A percentile compares a stretch with the other conserved stretches of the same genome.
phyloP scores from a whole-genome alignment of 2,329 filamentous ascomycete genomes.

The Byssothecium circinans region DNA sequence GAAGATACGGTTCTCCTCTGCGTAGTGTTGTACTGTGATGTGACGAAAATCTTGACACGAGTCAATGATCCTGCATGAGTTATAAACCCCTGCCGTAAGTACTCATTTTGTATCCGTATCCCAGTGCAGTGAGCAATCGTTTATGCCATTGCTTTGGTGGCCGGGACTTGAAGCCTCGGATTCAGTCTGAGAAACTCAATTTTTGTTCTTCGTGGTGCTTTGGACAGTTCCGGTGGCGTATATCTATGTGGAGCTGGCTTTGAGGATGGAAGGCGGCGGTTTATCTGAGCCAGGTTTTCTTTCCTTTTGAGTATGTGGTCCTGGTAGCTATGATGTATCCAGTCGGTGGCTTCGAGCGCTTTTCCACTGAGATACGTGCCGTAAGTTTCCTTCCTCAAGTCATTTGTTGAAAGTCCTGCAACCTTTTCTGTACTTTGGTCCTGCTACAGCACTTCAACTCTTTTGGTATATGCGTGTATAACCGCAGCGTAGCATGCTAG shows the following conservation, averaged over 20 bases:
- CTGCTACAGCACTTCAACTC: too few relatives aligned
- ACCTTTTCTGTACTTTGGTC: too few relatives aligned
- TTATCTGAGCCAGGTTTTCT: slow-evolving; percentile 65
- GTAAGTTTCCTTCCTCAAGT: slow-evolving; percentile 41
- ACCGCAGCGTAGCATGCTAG: slow-evolving; percentile 50
- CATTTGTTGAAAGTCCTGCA: too few relatives aligned
- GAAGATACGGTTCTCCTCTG: too few relatives aligned
- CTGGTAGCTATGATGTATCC: slow-evolving; percentile 62
- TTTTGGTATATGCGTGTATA: too few relatives aligned
- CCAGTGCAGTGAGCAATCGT: too few relatives aligned
- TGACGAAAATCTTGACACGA: too few relatives aligned
- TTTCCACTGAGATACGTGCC: slow-evolving; percentile 61
- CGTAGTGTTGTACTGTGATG: too few relatives aligned
- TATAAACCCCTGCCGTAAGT: slow-evolving; percentile 62
- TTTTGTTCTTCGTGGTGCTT: slow-evolving; percentile 64
- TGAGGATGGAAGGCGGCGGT: slow-evolving; percentile 67
- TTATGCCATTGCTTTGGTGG: slow-evolving; percentile 61
- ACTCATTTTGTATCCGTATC: background rate
- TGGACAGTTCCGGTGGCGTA: slow-evolving; percentile 59
- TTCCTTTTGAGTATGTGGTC: too few relatives aligned
- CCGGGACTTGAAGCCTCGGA: slow-evolving; percentile 59
- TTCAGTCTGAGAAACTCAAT: slow-evolving; percentile 59
- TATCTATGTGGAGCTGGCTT: slow-evolving; percentile 59
- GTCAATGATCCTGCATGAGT: slow-evolving; percentile 63
- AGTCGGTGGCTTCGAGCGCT: slow-evolving; percentile 63